Conservation (phyloP, 768 basidiomycete species). For the Punctularia strigosozonata region DNA sequence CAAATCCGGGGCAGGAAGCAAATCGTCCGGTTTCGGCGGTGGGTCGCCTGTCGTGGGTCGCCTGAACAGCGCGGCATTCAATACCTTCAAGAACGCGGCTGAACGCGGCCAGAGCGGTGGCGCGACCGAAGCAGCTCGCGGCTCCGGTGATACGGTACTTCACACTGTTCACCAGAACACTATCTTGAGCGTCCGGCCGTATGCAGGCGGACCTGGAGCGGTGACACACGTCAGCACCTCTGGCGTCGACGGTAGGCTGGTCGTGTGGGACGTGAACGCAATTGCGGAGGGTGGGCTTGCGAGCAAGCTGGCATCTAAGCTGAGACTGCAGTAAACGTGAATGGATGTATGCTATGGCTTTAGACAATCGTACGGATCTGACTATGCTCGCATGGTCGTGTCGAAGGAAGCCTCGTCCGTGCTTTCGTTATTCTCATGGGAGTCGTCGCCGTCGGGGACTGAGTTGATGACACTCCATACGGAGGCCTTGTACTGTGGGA, state of each 20-base stretch:
- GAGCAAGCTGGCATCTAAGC: too few species aligned
- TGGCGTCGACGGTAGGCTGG: conserved; percentile 88
- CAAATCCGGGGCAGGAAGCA: conserved; percentile 29
- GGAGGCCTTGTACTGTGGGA: conserved; percentile 89
- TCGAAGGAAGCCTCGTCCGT: conserved; percentile 2
- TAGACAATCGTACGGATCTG: too few species aligned
- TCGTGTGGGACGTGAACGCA: conserved; percentile 75
- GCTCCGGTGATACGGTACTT: conserved; percentile 56
- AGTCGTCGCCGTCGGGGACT: conserved; percentile 30
- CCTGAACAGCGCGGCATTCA: conserved; percentile 88
- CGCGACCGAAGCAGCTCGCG: conserved; percentile 18
- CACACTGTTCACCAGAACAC: conserved; percentile 96
- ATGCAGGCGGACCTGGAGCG: conserved; percentile 42
- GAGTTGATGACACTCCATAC: conserved; percentile 92
- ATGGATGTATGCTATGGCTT: too few species aligned
- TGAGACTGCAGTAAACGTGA: conserved; percentile 15
- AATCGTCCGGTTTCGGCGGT: conserved; percentile 34
- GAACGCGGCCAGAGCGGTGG: conserved; percentile 43
- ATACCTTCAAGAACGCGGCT: conserved; percentile 88
- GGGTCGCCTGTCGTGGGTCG: conserved; percentile 35
- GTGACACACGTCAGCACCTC: conserved; percentile 79
- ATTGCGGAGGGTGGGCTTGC: too few species aligned
- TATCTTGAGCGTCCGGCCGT: conserved; percentile 82
- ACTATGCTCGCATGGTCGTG: too few species aligned
- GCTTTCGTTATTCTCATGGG: conserved; percentile 6